Evolutionary conservation across 2,329 filamentous ascomycete species (phyloP).

Genomic region (Exserohilum turcica): DNA sequence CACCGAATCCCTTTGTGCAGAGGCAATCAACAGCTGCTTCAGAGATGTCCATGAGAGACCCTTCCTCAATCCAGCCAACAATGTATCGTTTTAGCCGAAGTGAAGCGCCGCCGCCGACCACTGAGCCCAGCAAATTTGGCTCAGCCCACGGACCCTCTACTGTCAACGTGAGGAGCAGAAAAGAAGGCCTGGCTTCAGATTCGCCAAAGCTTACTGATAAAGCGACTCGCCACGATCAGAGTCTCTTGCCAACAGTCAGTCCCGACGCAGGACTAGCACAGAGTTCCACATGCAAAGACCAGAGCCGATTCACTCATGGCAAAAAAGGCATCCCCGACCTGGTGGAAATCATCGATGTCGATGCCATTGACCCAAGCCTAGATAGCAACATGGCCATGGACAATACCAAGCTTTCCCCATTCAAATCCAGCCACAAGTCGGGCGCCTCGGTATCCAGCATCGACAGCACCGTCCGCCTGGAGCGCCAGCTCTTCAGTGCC

Average conservation of each 20-base stretch:
- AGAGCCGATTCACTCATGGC: constrained; percentile 3
- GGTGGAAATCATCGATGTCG: constrained; percentile 31
- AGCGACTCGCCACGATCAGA: constrained; percentile 24
- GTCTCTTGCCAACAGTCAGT: constrained; percentile 1
- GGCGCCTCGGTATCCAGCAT: constrained; percentile 30
- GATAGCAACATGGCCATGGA: constrained; percentile 4
- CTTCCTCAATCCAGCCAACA: constrained; percentile 23
- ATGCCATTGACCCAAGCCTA: constrained; percentile 23
- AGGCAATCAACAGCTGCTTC: constrained; percentile 16
- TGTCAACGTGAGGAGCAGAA: constrained; percentile 29
- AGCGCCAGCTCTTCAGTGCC: constrained; percentile 38
- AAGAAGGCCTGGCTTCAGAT: constrained; percentile 27
- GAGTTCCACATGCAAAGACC: background rate
- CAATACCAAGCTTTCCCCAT: constrained; percentile 15
- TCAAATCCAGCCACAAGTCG: constrained; percentile 30
- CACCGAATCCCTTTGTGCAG: constrained; percentile 27
- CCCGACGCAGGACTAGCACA: background rate
- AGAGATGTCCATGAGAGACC: constrained; percentile 32
- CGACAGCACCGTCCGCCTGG: constrained; percentile 36
- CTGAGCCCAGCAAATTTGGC: constrained; percentile 17
- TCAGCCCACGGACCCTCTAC: constrained; percentile 24
- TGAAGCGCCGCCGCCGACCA: constrained; percentile 1
- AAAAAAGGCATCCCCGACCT: constrained; percentile 1
- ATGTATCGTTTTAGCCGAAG: constrained; percentile 15
- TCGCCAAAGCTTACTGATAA: constrained; percentile 10